Evolutionary conservation across 176 grass and related monocot genomes (phyloP).

Genomic region (Secale cereale): DNA sequence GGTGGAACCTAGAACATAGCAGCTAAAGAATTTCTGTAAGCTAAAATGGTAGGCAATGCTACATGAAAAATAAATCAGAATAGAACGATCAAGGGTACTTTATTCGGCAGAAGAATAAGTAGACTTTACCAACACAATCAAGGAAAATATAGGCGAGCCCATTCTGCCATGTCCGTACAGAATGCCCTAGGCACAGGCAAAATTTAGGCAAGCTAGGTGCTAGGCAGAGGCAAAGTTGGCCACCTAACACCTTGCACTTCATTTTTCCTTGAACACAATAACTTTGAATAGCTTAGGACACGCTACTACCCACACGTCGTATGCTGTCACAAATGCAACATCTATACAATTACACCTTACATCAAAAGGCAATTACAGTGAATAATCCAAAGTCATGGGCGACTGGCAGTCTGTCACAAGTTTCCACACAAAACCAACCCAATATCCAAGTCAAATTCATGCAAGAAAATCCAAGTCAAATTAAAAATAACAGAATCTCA

Average conservation of each 20-base stretch:
- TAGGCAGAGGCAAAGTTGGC: no score
- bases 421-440: background rate
- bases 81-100: background rate
- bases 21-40: no score
- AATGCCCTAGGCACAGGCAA: no score
- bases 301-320: background rate
- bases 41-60: no score
- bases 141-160: no score
- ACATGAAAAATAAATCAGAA: background rate
- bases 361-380: background rate
- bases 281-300: background rate
- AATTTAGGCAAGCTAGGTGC: no score
- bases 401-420: background rate
- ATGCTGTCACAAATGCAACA: background rate
- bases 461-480: background rate
- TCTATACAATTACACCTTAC: background rate
- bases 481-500: background rate
- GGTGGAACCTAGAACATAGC: background rate
- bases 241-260: no score
- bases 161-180: no score
- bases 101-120: background rate
- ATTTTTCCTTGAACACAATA: no score
- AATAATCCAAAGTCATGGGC: background rate
- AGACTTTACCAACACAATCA: background rate
- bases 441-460: background rate